A percentile compares a stretch with the other conserved stretches of the same genome.
Conservation (phyloP, 1,284 basidiomycete genomes). For the Rhodotorula sp. region DNA sequence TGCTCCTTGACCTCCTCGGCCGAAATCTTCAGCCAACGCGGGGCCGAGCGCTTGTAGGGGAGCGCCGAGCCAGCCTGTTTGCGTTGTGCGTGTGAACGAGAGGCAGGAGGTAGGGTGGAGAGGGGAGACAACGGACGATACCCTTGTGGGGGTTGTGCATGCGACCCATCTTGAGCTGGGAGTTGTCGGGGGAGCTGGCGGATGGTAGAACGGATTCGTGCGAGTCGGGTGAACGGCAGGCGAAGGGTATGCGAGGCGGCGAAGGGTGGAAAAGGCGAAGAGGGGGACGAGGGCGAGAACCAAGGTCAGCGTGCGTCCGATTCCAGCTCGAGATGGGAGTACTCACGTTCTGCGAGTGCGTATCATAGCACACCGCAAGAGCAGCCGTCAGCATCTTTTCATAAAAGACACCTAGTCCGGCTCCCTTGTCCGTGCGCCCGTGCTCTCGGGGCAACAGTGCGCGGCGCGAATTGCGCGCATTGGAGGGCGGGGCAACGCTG, state of each 20-base stretch:
- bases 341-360: slow-evolving; percentile 22
- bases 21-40: slow-evolving; percentile 94
- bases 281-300: background rate
- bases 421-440: slow-evolving; percentile 18
- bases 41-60: slow-evolving; percentile 92
- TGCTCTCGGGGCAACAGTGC: background rate
- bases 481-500: background rate
- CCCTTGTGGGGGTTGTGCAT: slow-evolving; percentile 93
- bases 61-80: slow-evolving; percentile 81
- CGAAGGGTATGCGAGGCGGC: background rate
- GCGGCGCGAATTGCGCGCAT: background rate
- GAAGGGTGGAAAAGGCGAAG: background rate
- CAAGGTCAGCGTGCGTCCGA: slow-evolving; percentile 1
- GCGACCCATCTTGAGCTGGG: slow-evolving; percentile 41
- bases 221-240: background rate
- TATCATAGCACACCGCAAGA: slow-evolving; percentile 11
- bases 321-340: background rate
- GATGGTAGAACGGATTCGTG: background rate
- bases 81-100: background rate
- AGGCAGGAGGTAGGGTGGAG: background rate
- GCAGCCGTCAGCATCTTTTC: slow-evolving; percentile 30
- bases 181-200: slow-evolving; percentile 13
- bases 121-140: slow-evolving; percentile 65
- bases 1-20: slow-evolving; percentile 94
- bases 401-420: slow-evolving; percentile 5